Base-by-base conservation (phyloP, 2,329 filamentous ascomycete species). In the Fusarium scirpi region DNA sequence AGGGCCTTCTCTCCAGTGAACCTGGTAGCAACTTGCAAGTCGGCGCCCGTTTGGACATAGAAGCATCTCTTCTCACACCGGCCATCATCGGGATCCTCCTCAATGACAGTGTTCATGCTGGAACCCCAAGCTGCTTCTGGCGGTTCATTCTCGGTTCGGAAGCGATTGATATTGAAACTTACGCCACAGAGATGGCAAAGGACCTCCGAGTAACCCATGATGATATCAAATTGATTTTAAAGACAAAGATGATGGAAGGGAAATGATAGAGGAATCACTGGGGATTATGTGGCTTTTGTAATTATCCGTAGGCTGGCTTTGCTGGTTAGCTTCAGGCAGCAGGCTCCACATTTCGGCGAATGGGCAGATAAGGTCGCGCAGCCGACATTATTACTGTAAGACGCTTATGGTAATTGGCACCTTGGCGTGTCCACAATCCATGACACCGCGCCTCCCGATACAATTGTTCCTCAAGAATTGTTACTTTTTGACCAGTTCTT, bases 101-200 rank as follows among this genome's bases (percentile, higher is more conserved):
- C 34, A 38, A 38, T 10, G 18, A 38, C 34, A 43, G 29, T 32
- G n/a, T 18, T 22, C 25, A 11, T 22, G 7, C 10, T 13, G 6
- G 30, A 5, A 5, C 49, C 48, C 71, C 70, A 73, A 11, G 63
- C 70, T 11, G 69, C 67, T 49, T 56, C 59, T 8, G 58, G 53
- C 22, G 71, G 71, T 24, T 78, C 76, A 4, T 52, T 57, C 2
- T 43, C 44, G 7, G 67, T 72, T 5, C 75, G 71, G 22, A 63
- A 58, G 8, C 76, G 75, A 16, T 62, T 67, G 29, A 78, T 74
- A 44, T 75, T 76, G 62, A 75, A 77, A n/a, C 72, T 75, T n/a
- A 78, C 74, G 29, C 61, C 61, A 15, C 61, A 63, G 8, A 63
- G 29, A 1, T 46, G 34, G 32, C 61, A 63, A 3, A 25, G 34